These are phyloP conservation scores for Paramecium bursaria DNA, from an alignment of 73 alveolate species.

Conservation along the genomic window DNA sequence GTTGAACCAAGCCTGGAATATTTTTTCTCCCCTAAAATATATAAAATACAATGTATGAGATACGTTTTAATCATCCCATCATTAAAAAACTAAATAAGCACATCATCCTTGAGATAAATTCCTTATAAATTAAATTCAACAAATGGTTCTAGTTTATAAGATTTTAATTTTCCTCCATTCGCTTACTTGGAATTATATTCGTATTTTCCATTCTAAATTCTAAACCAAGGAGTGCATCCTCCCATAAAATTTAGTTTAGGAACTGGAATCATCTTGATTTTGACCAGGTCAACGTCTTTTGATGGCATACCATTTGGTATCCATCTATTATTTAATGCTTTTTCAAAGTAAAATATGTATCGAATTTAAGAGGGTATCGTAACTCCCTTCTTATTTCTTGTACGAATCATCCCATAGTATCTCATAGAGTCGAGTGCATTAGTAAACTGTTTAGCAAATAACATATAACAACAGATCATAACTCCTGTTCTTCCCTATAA, in stretches of 20 bases:
- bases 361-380: conserved; percentile 96
- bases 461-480: conserved; percentile 91
- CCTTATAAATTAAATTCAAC: conserved; percentile 29
- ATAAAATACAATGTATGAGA: too few relatives aligned
- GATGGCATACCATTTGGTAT: conserved; percentile 67
- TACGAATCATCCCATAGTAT: conserved; percentile 91
- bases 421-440: conserved; percentile 91
- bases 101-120: conserved; percentile 82
- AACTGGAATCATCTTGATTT: conserved; percentile 77
- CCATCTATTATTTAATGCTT: conserved; percentile 79
- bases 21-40: conserved; percentile 67
- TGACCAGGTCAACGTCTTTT: conserved; percentile 69
- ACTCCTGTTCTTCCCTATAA: conserved; percentile 96
- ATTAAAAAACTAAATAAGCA: conserved; percentile 78
- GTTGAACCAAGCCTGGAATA: conserved; percentile 91
- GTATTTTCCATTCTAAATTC: conserved; percentile 39
- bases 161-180: background rate
- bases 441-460: conserved; percentile 80
- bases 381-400: conserved; percentile 89
- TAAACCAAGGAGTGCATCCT: conserved; percentile 58
- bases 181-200: conserved; percentile 44
- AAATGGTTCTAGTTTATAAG: conserved; percentile 49
- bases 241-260: conserved; percentile 75
- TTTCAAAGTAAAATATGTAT: conserved; percentile 94
- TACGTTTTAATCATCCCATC: conserved; percentile 36